Evolutionary conservation across 1,139 yeast genomes (phyloP).

Genomic region (Kodamaea plutei): DNA sequence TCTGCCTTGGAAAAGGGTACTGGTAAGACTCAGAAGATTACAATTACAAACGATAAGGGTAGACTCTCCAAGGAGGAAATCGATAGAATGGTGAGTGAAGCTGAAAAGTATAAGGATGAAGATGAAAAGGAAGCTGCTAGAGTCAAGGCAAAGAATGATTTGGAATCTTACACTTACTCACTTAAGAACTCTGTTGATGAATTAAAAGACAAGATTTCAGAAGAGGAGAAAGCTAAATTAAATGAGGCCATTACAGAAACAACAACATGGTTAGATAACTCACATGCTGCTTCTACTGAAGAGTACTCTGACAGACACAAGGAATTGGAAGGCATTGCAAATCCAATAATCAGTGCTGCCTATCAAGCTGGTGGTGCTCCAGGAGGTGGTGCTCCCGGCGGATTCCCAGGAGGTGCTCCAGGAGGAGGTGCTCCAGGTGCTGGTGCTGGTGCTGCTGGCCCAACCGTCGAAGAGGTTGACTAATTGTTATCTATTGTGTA

Average conservation of each 20-base stretch:
- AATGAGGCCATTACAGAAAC: slow-evolving; percentile 42
- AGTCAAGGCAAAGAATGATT: slow-evolving; percentile 70
- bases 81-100: slow-evolving; percentile 33
- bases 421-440: slow-evolving; percentile 40
- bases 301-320: slow-evolving; percentile 59
- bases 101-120: slow-evolving; percentile 79
- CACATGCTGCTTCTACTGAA: slow-evolving; percentile 50
- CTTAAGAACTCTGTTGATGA: slow-evolving; percentile 60
- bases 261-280: slow-evolving; percentile 46
- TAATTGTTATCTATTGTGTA: slow-evolving; percentile 24
- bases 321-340: slow-evolving; percentile 61
- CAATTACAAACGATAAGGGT: slow-evolving; percentile 51
- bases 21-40: slow-evolving; percentile 70
- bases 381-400: slow-evolving; percentile 23
- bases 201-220: slow-evolving; percentile 47
- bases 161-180: slow-evolving; percentile 85
- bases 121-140: slow-evolving; percentile 81
- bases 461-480: slow-evolving; percentile 74
- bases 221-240: slow-evolving; percentile 42
- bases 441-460: slow-evolving; percentile 40
- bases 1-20: slow-evolving; percentile 46
- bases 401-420: slow-evolving; percentile 36
- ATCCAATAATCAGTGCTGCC: slow-evolving; percentile 63
- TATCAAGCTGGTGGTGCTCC: slow-evolving; percentile 51
- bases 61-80: slow-evolving; percentile 27